Percentiles rank a stretch among this genome's conserved stretches.
Evolutionary conservation across 768 basidiomycete genomes (phyloP).

Genomic region (Auricularia auricula-judae): DNA sequence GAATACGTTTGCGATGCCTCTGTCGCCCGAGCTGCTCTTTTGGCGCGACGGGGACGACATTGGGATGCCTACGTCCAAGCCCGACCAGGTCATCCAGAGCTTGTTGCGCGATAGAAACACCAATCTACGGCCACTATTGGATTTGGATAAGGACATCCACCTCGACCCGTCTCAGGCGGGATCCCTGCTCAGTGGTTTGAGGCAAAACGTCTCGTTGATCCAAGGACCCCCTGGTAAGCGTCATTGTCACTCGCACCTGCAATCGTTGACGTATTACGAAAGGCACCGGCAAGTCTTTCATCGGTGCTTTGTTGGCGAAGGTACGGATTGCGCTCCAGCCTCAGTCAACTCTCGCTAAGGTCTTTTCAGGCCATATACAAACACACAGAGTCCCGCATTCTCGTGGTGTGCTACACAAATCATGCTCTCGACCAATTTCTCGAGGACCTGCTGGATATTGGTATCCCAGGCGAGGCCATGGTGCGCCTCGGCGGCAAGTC

Average conservation of each 20-base stretch:
- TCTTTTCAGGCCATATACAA: conserved; percentile 28
- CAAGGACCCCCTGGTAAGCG: conserved; percentile 60
- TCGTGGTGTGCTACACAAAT: conserved; percentile 66
- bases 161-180: conserved; percentile 41
- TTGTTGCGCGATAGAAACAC: conserved; percentile 22
- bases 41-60: conserved; percentile 30
- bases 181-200: conserved; percentile 40
- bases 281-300: conserved; percentile 71
- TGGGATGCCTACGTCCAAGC: conserved; percentile 15
- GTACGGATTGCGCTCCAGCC: conserved; percentile 8
- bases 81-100: conserved; percentile 28
- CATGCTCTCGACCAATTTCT: conserved; percentile 66
- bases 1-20: conserved; percentile 30
- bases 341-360: background rate
- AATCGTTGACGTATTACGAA: too few species aligned
- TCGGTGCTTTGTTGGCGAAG: conserved; percentile 58
- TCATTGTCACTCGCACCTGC: background rate
- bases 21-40: conserved; percentile 40
- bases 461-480: conserved; percentile 37
- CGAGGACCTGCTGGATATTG: conserved; percentile 47
- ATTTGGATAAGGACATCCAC: conserved; percentile 18
- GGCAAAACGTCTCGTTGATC: conserved; percentile 46
- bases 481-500: conserved; percentile 52
- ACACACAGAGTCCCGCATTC: conserved; percentile 35
- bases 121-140: conserved; percentile 6